phyloP scores from a whole-genome alignment of 495 filamentous ascomycete genomes.

The Monascus purpureus region DNA sequence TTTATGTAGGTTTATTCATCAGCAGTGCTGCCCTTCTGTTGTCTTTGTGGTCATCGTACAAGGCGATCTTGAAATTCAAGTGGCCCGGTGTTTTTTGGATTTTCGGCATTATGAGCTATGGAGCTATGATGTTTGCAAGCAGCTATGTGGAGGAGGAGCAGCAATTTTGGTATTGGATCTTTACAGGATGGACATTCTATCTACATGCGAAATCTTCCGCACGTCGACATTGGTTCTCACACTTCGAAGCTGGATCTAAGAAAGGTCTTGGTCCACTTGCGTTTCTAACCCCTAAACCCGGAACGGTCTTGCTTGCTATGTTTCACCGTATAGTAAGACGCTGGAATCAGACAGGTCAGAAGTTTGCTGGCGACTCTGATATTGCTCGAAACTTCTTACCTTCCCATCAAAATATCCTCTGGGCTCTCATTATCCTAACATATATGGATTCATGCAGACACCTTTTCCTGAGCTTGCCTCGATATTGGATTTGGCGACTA shows the following conservation, averaged over 20 bases:
- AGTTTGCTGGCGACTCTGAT: constrained; percentile 76
- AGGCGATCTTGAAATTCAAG: constrained; percentile 8
- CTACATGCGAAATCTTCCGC: constrained; percentile 40
- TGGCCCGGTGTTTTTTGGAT: constrained; percentile 18
- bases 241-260: not conserved
- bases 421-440: constrained; percentile 55
- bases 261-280: not conserved
- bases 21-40: constrained; percentile 27
- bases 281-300: constrained; percentile 3
- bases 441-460: constrained; percentile 41
- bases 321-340: constrained; percentile 50
- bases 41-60: constrained; percentile 14
- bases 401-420: constrained; percentile 47
- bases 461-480: constrained; percentile 17
- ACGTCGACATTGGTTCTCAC: not conserved
- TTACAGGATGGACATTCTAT: constrained; percentile 60
- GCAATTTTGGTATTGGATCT: constrained; percentile 92
- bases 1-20: constrained; percentile 39
- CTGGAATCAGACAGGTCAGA: constrained; percentile 97
- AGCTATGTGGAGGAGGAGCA: constrained; percentile 98
- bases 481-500: constrained; percentile 12
- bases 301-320: constrained; percentile 14
- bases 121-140: constrained; percentile 89
- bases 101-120: constrained; percentile 42
- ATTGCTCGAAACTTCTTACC: constrained; percentile 59